phyloP scores from a whole-genome alignment of 345 rosid genomes.

The Lepidium sativum region DNA sequence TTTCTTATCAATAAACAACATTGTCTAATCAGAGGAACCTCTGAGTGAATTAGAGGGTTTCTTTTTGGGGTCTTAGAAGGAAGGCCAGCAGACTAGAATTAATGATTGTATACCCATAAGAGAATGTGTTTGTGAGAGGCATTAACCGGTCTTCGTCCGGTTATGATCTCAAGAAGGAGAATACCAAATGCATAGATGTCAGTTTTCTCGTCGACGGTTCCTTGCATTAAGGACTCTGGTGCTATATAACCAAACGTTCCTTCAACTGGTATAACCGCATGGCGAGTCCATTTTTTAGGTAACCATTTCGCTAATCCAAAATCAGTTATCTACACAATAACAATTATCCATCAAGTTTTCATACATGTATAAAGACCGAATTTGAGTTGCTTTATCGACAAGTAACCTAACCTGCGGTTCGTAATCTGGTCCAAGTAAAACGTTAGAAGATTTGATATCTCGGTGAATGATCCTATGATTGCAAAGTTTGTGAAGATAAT shows the following conservation, averaged over 20 bases:
- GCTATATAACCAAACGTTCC: constrained; percentile 99
- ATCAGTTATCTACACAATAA: constrained; percentile 61
- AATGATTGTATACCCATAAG: constrained; percentile 58
- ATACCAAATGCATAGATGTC: constrained; percentile 87
- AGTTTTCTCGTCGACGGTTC: constrained; percentile 87
- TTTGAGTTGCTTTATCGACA: not conserved
- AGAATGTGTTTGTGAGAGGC: constrained; percentile 71
- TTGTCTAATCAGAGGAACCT: not conserved
- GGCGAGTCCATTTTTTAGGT: constrained; percentile 90
- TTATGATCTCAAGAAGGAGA: constrained; percentile 75
- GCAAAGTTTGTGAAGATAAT: constrained; percentile 85
- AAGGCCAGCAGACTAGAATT: not conserved
- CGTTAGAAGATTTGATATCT: constrained; percentile 86
- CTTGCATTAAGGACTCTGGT: constrained; percentile 93
- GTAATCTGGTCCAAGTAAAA: constrained; percentile 78
- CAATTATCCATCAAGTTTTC: not conserved
- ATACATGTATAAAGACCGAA: not conserved
- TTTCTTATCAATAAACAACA: not conserved
- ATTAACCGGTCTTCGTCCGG: constrained; percentile 74
- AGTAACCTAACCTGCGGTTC: constrained; percentile 70
- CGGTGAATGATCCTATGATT: constrained; percentile 86
- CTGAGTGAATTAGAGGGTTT: not conserved
- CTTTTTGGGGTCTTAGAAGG: not conserved
- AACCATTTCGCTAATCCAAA: constrained; percentile 96
- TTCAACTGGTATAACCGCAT: constrained; percentile 79